Conservation (phyloP, 352 stramenopile genomes). For the Pythium rishiriense region DNA sequence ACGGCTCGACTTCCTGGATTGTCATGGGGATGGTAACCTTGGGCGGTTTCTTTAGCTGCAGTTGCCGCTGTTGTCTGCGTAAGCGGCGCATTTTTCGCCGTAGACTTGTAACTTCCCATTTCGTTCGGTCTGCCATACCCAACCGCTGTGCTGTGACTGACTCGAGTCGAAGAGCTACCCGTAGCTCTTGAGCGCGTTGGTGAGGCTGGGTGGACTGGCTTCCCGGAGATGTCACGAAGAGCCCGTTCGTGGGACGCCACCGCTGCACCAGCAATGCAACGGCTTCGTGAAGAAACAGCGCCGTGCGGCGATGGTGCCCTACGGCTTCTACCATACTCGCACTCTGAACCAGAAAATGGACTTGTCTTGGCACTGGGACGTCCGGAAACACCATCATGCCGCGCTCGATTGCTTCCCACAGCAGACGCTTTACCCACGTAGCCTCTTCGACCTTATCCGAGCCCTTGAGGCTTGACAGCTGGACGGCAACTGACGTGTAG, state of each 20-base stretch:
- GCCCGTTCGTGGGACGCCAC: constrained; percentile 20
- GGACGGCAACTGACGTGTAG: constrained; percentile 50
- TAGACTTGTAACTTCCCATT: constrained; percentile 54
- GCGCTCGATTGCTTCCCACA: constrained; percentile 70
- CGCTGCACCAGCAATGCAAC: constrained; percentile 21
- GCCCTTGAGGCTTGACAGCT: constrained; percentile 25
- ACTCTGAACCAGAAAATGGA: constrained; percentile 66
- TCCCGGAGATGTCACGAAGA: constrained; percentile 13
- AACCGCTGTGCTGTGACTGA: constrained; percentile 47
- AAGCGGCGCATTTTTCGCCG: constrained; percentile 26
- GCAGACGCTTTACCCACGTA: constrained; percentile 68
- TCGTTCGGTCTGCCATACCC: constrained; percentile 37
- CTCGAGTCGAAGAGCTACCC: constrained; percentile 59
- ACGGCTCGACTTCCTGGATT: constrained; percentile 35
- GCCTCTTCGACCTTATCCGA: constrained; percentile 49
- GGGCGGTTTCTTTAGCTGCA: not conserved
- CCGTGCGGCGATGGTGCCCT: constrained; percentile 59
- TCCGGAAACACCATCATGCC: constrained; percentile 55
- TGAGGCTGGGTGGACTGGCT: constrained; percentile 20
- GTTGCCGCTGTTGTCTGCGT: constrained; percentile 25
- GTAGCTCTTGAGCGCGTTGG: constrained; percentile 49
- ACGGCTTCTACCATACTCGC: constrained; percentile 70
- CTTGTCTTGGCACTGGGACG: constrained; percentile 45
- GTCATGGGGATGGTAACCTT: constrained; percentile 21
- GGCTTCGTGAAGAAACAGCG: constrained; percentile 75